phyloP scores from a whole-genome alignment of 495 filamentous ascomycete species.

The Penicillium waksmanii region DNA sequence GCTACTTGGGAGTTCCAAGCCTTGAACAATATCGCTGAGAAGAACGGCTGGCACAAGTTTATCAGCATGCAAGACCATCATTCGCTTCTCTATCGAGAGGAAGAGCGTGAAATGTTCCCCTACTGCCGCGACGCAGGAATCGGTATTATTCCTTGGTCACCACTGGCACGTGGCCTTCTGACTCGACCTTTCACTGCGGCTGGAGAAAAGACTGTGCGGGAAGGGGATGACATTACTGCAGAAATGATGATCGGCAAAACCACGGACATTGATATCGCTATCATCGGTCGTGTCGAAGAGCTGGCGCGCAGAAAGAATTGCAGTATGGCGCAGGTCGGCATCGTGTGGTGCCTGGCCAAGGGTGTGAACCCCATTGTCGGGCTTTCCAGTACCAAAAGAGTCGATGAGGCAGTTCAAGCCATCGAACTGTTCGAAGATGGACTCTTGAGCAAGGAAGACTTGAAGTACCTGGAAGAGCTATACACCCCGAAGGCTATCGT shows the following conservation, averaged over 20 bases:
- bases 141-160: slow-evolving; percentile 16
- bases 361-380: slow-evolving; percentile 59
- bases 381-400: slow-evolving; percentile 51
- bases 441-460: slow-evolving; percentile 8
- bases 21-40: slow-evolving; percentile 49
- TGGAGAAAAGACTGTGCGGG: slow-evolving; percentile 5
- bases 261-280: slow-evolving; percentile 35
- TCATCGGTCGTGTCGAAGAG: slow-evolving; percentile 61
- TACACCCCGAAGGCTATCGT: slow-evolving; percentile 10
- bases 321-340: slow-evolving; percentile 59
- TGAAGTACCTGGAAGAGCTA: slow-evolving; percentile 10
- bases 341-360: slow-evolving; percentile 61
- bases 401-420: slow-evolving; percentile 53
- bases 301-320: slow-evolving; percentile 58
- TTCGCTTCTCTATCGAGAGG: slow-evolving; percentile 54
- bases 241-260: slow-evolving; percentile 25
- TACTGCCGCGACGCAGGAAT: slow-evolving; percentile 68
- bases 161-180: slow-evolving; percentile 14
- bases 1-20: slow-evolving; percentile 50
- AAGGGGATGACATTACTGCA: slow-evolving; percentile 32
- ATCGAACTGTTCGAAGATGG: neutral
- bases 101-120: slow-evolving; percentile 57
- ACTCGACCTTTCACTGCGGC: slow-evolving; percentile 5
- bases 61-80: slow-evolving; percentile 57
- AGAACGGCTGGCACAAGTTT: slow-evolving; percentile 52